Evolutionary conservation across 2,329 filamentous ascomycete species (phyloP), one percentile per base, ranked within the genome.

Genomic region (Corynespora cassiicola): DNA sequence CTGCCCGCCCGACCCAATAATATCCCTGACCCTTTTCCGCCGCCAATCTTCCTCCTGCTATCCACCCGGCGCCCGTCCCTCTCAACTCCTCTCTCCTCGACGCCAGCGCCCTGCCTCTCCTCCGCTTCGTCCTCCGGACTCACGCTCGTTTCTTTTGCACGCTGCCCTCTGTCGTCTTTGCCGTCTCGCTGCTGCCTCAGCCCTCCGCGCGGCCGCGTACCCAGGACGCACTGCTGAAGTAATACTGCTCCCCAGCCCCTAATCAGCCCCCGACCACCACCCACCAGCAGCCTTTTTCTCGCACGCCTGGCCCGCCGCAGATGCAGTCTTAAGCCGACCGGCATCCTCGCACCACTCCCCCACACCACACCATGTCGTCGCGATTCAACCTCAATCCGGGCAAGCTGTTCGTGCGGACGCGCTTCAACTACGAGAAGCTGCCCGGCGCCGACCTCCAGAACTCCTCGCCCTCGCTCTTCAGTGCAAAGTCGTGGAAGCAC

Each of bases 361-460:
- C 36, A 31, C 35, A 43, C 38, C 27, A 52, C 41, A 46, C 47
- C 56, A 65, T 65, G 61, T 59, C 60, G 37, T 57, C 59, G 47
- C 63, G 73, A 48, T 68, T 69, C 50, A 62, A 67, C 43, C 54
- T 72, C 48, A 74, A 75, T 44, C 73, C 73, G 16, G 61, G 72
- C 44, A 73, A 73, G 46, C 58, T 75, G 49, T 66, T 75, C 50
- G 62, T 69, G 39, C 60, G 65, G 42, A 67, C 66, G 39, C 65
- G 62, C 56, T 71, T 74, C 64, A 65, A 65, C 43, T 76, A 76
- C 61, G 72, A 75, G 51, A 69, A 69, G 55, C 52, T 76, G 39
- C 72, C 72, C 30, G 65, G 61, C 44, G 61, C 55, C 45, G 70
- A 73, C 41, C 69, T 63, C 57, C 66, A 70, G 56, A 54, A 50